phyloP scores from a whole-genome alignment of 257 asterid species.

The Linaria vulgaris region DNA sequence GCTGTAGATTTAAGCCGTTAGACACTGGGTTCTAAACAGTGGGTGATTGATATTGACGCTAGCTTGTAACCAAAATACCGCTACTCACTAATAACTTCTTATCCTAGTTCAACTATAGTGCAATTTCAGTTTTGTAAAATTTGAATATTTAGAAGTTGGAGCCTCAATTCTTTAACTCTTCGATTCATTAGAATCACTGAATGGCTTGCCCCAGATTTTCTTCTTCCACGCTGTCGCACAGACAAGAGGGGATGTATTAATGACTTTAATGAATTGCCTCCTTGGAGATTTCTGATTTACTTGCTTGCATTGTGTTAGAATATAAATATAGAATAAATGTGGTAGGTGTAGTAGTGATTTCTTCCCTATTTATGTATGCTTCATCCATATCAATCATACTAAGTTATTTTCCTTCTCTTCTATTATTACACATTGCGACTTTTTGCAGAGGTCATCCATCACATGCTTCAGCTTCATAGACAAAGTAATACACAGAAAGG shows the following conservation, averaged over 20 bases:
- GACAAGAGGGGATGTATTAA: neutral
- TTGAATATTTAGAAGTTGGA: neutral
- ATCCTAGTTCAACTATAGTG: neutral
- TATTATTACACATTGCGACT: slow-evolving; percentile 5
- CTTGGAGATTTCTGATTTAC: neutral
- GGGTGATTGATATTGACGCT: neutral
- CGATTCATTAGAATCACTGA: neutral
- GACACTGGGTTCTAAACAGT: neutral
- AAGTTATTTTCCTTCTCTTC: too few species aligned
- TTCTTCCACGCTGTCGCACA: too few species aligned
- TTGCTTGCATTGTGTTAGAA: neutral
- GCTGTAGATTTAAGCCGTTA: neutral
- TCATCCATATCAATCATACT: too few species aligned
- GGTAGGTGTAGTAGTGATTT: too few species aligned
- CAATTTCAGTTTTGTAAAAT: too few species aligned
- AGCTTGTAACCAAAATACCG: neutral
- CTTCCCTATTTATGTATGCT: too few species aligned
- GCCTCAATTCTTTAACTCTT: neutral
- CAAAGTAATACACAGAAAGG: slow-evolving; percentile 31
- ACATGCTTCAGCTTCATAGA: slow-evolving; percentile 45
- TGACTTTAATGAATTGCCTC: slow-evolving; percentile 8
- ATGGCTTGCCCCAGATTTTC: neutral
- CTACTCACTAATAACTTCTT: neutral
- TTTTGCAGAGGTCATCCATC: slow-evolving; percentile 49
- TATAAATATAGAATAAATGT: too few species aligned